A percentile compares a stretch with the other conserved stretches of the same genome.
Evolutionary conservation across 495 filamentous ascomycete genomes (phyloP).

Genomic region (Podospora pseudoanserina): DNA sequence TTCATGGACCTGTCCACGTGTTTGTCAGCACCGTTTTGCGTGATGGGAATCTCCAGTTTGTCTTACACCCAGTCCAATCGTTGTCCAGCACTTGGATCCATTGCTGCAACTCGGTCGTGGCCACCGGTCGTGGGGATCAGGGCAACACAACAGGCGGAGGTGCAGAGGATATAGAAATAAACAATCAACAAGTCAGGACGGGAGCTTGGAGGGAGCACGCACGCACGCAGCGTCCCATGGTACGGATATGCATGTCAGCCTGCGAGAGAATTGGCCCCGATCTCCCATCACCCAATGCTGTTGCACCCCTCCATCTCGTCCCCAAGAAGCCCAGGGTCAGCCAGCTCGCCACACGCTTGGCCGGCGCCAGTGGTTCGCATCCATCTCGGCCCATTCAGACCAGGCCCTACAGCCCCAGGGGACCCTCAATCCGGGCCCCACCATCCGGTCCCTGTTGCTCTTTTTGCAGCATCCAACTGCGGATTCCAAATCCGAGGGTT

Average conservation of each 20-base stretch:
- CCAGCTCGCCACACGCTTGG: not conserved
- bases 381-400: not conserved
- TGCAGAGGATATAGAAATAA: not conserved
- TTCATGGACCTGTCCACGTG: constrained; percentile 36
- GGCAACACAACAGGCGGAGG: not conserved
- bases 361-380: not conserved
- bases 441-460: not conserved
- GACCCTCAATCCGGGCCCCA: not conserved
- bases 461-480: not conserved
- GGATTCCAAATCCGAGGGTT: not conserved
- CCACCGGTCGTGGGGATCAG: not conserved
- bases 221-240: not conserved
- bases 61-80: constrained; percentile 3
- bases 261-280: not conserved
- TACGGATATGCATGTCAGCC: not conserved
- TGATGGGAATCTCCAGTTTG: not conserved
- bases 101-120: not conserved
- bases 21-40: not conserved
- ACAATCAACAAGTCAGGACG: not conserved
- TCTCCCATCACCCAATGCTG: not conserved
- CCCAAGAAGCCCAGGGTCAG: not conserved
- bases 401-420: too few species aligned
- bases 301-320: not conserved
- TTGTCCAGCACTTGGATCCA: not conserved
- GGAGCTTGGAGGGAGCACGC: not conserved